A percentile compares a stretch with the other conserved stretches of the same genome.
phyloP scores from a whole-genome alignment of 805 yeast genomes.

The Pichia sporocuriosa region DNA sequence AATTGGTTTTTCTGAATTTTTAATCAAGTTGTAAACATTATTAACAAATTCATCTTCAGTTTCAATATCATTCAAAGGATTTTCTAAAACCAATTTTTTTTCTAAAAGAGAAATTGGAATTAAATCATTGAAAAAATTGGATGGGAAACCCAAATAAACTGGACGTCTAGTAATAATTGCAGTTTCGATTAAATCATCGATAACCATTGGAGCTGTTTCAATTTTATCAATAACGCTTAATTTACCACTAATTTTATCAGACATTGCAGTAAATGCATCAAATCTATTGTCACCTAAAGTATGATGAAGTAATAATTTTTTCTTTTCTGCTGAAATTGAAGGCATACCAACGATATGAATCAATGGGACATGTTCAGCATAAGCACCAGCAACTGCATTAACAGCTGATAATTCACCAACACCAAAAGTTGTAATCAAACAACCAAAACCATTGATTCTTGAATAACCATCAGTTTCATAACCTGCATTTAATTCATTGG shows the following conservation, averaged over 20 bases:
- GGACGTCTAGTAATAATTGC: slow-evolving; percentile 73
- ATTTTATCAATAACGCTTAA: slow-evolving; percentile 59
- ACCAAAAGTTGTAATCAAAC: slow-evolving; percentile 79
- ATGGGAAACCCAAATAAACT: slow-evolving; percentile 76
- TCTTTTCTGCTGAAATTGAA: slow-evolving; percentile 63
- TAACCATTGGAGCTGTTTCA: slow-evolving; percentile 57
- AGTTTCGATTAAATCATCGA: slow-evolving; percentile 67
- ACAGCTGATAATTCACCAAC: slow-evolving; percentile 83
- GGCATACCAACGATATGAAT: slow-evolving; percentile 86
- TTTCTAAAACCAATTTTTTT: slow-evolving; percentile 49
- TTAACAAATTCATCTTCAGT: slow-evolving; percentile 60
- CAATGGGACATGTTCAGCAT: slow-evolving; percentile 83
- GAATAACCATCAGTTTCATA: slow-evolving; percentile 88
- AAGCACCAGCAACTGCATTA: slow-evolving; percentile 83
- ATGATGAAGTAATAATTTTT: slow-evolving; percentile 71
- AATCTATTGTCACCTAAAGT: slow-evolving; percentile 81
- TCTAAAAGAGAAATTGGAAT: slow-evolving; percentile 49
- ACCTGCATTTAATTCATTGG: slow-evolving; percentile 85
- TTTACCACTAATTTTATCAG: slow-evolving; percentile 62
- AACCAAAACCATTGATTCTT: slow-evolving; percentile 68
- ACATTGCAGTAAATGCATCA: slow-evolving; percentile 74
- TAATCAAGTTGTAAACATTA: slow-evolving; percentile 44
- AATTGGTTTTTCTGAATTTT: slow-evolving; percentile 58
- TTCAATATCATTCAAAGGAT: slow-evolving; percentile 51
- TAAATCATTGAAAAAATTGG: slow-evolving; percentile 63